Conservation (phyloP, 345 rosid species). For the Lepidium africanum region DNA sequence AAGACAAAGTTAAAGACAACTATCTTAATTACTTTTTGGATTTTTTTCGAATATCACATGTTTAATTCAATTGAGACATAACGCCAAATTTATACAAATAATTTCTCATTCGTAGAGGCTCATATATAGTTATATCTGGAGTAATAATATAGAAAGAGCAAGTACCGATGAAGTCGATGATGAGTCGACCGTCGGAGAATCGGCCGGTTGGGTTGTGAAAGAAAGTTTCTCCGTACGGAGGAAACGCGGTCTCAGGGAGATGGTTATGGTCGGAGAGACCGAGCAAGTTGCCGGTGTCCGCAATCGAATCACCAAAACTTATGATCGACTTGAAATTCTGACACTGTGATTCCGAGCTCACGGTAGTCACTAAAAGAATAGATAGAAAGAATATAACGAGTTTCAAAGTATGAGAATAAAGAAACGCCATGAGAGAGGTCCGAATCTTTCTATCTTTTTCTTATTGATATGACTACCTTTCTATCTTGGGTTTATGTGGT, state of each 20-base stretch:
- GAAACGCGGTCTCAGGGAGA: constrained; percentile 16
- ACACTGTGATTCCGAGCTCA: neutral
- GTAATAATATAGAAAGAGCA: too few relatives aligned
- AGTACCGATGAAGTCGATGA: constrained; percentile 46
- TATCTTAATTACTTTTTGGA: too few relatives aligned
- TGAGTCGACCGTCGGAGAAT: constrained; percentile 40
- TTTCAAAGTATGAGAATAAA: too few relatives aligned
- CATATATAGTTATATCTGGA: too few relatives aligned
- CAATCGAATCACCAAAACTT: constrained; percentile 49
- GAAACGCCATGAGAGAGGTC: too few relatives aligned
- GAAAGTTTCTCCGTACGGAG: constrained; percentile 40
- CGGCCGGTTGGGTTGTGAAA: constrained; percentile 41
- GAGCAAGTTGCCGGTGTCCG: constrained; percentile 45
- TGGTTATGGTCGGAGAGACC: neutral
- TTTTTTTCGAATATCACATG: neutral
- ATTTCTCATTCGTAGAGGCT: neutral
- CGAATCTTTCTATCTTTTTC: too few relatives aligned
- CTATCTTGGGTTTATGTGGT: too few relatives aligned
- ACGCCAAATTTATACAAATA: too few relatives aligned
- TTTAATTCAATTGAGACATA: neutral
- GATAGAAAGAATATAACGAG: too few relatives aligned
- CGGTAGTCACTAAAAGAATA: too few relatives aligned
- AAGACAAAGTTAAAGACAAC: too few relatives aligned
- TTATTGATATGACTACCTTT: too few relatives aligned
- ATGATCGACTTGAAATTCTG: neutral